Conservation (phyloP, 768 basidiomycete species). For the Collybia sp. region DNA sequence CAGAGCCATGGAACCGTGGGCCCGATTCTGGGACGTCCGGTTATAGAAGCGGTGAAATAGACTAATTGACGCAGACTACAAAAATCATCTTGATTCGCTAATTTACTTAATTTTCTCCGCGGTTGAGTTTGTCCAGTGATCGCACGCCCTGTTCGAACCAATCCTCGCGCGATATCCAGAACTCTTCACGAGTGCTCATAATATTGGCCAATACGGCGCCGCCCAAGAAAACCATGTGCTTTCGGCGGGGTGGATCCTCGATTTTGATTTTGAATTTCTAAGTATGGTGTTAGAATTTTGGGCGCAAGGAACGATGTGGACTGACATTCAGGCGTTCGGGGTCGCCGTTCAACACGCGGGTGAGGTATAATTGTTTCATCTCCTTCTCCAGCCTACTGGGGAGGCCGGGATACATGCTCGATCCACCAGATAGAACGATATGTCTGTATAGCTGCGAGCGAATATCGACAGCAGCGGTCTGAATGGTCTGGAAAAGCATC, state of each 20-base stretch:
- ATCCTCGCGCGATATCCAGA: conserved; percentile 93
- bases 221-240: conserved; percentile 99
- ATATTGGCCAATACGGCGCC: conserved; percentile 98
- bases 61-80: not conserved
- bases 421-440: conserved; percentile 95
- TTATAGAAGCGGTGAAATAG: conserved; percentile 4
- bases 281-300: too few species aligned
- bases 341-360: conserved; percentile 81
- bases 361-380: conserved; percentile 98
- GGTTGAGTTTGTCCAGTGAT: conserved; percentile 81
- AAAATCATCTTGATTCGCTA: not conserved
- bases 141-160: conserved; percentile 89
- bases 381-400: conserved; percentile 97
- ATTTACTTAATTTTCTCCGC: conserved; percentile 42
- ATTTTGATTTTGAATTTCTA: conserved; percentile 99
- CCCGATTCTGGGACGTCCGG: conserved; percentile 34
- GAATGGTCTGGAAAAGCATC: conserved; percentile 96
- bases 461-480: conserved; percentile 84
- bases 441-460: conserved; percentile 95
- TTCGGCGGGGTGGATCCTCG: conserved; percentile 95
- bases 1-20: conserved; percentile 37
- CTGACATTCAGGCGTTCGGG: conserved; percentile 81
- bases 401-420: conserved; percentile 98
- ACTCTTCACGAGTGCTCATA: conserved; percentile 92
- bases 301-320: conserved; percentile 11